Percentiles rank a stretch among this genome's conserved stretches.
phyloP scores from a whole-genome alignment of 768 basidiomycete genomes.

The Tricholoma terreum region DNA sequence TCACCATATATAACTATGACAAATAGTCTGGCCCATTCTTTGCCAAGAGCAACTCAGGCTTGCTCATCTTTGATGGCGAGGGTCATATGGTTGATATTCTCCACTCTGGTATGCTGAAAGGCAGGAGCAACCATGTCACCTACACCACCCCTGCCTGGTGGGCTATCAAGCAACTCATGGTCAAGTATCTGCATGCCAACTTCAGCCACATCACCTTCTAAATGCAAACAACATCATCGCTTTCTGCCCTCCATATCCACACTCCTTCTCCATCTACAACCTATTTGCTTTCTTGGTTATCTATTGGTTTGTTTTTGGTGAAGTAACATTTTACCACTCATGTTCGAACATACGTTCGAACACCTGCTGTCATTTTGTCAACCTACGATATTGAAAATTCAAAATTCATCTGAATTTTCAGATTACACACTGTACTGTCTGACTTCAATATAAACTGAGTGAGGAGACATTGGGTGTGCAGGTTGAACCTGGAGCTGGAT shows the following conservation, averaged over 20 bases:
- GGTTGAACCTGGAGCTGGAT: no score
- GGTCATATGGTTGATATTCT: conserved; percentile 27
- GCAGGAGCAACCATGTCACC: no score
- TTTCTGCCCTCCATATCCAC: conserved; percentile 1
- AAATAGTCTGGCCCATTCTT: conserved; percentile 31
- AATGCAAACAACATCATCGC: conserved; percentile 10
- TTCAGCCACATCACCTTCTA: conserved; percentile 45
- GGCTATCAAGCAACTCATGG: conserved; percentile 46
- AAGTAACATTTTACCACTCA: background rate
- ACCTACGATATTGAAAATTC: background rate
- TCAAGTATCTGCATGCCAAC: conserved; percentile 50
- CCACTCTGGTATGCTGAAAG: no score
- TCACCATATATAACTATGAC: conserved; percentile 33
- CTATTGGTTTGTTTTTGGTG: background rate
- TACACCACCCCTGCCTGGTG: conserved; percentile 40
- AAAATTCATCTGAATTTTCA: background rate
- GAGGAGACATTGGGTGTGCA: no score
- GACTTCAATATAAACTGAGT: no score
- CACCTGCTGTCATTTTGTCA: background rate
- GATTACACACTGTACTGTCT: no score
- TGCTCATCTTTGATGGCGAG: conserved; percentile 8
- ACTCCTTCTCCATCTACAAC: conserved; percentile 3
- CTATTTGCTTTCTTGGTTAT: background rate
- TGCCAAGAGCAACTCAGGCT: conserved; percentile 37
- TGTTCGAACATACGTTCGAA: background rate